A percentile compares a stretch with the other conserved stretches of the same genome.
Conservation (phyloP, 2,329 filamentous ascomycete species). For the Diaporthe helianthi region DNA sequence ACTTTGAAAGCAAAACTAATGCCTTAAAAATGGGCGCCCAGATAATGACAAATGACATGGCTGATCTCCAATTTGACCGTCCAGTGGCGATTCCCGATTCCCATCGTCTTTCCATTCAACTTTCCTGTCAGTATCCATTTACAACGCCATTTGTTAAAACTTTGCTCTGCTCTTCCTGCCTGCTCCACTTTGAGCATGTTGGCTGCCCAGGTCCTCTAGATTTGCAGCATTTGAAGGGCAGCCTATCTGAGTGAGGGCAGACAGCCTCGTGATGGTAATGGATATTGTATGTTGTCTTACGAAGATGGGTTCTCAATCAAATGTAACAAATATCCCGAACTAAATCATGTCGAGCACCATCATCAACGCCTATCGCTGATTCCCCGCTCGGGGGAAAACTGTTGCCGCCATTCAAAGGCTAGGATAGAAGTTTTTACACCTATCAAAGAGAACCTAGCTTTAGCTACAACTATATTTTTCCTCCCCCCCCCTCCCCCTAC, state of each 20-base stretch:
- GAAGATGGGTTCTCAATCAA: not conserved
- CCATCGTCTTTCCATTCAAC: not conserved
- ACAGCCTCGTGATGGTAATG: too few species aligned
- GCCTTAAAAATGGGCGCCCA: not conserved
- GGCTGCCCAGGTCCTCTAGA: not conserved
- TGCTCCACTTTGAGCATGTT: not conserved
- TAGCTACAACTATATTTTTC: too few species aligned
- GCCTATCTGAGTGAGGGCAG: not conserved
- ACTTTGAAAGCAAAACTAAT: not conserved
- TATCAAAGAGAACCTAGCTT: conserved; percentile 51
- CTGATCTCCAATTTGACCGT: not conserved
- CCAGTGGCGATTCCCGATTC: not conserved
- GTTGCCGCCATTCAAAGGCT: conserved; percentile 58
- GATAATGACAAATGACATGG: not conserved
- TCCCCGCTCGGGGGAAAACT: conserved; percentile 56
- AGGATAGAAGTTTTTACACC: conserved; percentile 59
- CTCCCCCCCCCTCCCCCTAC: too few species aligned
- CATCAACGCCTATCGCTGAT: conserved; percentile 48
- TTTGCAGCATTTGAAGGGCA: not conserved
- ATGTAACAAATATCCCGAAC: conserved; percentile 48
- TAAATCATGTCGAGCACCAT: conserved; percentile 55
- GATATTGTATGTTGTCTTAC: too few species aligned
- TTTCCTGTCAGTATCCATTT: too few species aligned
- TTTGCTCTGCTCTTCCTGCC: not conserved
- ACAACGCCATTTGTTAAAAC: not conserved